Percentiles rank a stretch among this genome's conserved stretches.
These are phyloP conservation scores for Pestalotiopsis sp. DNA, from an alignment of 2,329 filamentous ascomycete species.

Conservation along the genomic window DNA sequence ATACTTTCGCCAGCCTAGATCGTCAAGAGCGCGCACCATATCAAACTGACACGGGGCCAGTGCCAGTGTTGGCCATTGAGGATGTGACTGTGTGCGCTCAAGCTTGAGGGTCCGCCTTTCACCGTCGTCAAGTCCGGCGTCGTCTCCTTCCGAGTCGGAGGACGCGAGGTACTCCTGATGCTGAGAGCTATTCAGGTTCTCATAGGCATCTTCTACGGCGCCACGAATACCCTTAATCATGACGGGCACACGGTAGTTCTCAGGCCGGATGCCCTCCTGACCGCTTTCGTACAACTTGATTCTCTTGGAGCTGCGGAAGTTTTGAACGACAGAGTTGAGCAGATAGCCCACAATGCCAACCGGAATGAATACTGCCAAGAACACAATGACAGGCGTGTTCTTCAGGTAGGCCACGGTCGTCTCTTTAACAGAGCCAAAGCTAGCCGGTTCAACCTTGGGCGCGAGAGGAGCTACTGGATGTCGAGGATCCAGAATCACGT, in stretches of 20 bases:
- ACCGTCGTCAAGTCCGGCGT: constrained; percentile 32
- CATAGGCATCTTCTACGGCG: constrained; percentile 77
- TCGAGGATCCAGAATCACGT: constrained; percentile 72
- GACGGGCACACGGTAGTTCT: constrained; percentile 74
- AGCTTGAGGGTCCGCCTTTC: constrained; percentile 41
- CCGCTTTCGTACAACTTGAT: constrained; percentile 77
- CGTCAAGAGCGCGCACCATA: constrained; percentile 79
- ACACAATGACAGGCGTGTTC: constrained; percentile 63
- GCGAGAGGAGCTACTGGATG: constrained; percentile 58
- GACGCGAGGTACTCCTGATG: constrained; percentile 70
- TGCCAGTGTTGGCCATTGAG: constrained; percentile 70
- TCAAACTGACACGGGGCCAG: constrained; percentile 79
- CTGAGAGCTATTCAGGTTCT: constrained; percentile 69
- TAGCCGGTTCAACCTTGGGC: constrained; percentile 24
- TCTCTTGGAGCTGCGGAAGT: constrained; percentile 70
- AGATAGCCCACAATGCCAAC: constrained; percentile 73
- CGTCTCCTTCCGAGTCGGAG: constrained; percentile 52
- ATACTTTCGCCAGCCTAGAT: constrained; percentile 65
- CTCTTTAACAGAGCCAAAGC: constrained; percentile 34
- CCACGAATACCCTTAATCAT: constrained; percentile 75
- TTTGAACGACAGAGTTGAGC: constrained; percentile 76
- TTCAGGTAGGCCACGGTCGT: constrained; percentile 40
- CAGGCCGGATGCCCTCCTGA: constrained; percentile 65
- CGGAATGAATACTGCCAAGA: constrained; percentile 72
- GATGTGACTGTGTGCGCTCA: constrained; percentile 38